Evolutionary conservation across 352 stramenopile genomes (phyloP).

Genomic region (Phytophthora pistaciae): DNA sequence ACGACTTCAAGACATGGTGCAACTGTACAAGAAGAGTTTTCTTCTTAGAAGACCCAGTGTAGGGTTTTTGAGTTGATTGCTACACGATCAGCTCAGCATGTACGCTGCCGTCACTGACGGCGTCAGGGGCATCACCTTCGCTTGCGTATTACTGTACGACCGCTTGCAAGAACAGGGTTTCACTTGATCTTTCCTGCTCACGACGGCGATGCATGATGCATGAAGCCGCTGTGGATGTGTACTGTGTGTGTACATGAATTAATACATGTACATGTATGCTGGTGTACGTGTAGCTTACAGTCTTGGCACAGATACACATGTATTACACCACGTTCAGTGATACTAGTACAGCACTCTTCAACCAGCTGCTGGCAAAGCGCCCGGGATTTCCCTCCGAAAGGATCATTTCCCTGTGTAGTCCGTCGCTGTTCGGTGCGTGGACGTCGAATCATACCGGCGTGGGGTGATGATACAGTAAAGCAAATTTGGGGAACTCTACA

Average conservation of each 20-base stretch:
- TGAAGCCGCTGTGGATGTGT: too few species aligned
- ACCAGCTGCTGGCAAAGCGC: conserved; percentile 22
- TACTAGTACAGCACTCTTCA: conserved; percentile 4
- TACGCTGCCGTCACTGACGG: background rate
- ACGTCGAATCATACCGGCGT: too few species aligned
- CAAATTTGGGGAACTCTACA: too few species aligned
- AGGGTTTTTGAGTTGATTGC: background rate
- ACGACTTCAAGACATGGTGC: too few species aligned
- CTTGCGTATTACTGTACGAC: background rate
- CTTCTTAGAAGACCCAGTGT: too few species aligned
- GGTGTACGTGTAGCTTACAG: too few species aligned
- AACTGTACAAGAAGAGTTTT: too few species aligned
- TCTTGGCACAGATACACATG: too few species aligned
- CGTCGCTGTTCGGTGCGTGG: background rate
- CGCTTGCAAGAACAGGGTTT: background rate
- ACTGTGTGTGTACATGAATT: background rate
- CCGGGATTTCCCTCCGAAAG: conserved; percentile 6
- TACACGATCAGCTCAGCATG: background rate
- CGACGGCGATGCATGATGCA: background rate
- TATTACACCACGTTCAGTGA: too few species aligned
- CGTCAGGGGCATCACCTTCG: background rate
- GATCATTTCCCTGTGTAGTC: background rate
- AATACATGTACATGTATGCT: background rate
- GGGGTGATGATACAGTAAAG: too few species aligned
- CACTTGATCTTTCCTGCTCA: background rate